A percentile compares a stretch with the other conserved stretches of the same genome.
These are phyloP conservation scores for Annona cherimola DNA, from an alignment of 164 flowering plant genomes.

Conservation along the genomic window DNA sequence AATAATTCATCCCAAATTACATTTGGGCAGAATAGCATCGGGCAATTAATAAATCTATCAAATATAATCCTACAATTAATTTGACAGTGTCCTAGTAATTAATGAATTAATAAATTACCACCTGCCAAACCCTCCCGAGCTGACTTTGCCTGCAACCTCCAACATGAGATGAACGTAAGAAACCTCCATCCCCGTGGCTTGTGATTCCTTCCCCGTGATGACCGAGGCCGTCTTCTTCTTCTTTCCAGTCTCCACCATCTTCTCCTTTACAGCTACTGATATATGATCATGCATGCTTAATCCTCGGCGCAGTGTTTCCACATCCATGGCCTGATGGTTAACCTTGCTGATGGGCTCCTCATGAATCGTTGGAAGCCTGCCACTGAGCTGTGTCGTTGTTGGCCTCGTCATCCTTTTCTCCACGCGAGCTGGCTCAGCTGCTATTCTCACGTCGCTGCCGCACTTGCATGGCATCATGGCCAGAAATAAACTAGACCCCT, in stretches of 20 bases:
- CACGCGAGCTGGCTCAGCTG: too few relatives aligned
- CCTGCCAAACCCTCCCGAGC: not conserved
- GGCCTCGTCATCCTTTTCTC: too few relatives aligned
- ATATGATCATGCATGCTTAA: too few relatives aligned
- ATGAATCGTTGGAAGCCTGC: conserved; percentile 38
- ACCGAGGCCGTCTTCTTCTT: not conserved
- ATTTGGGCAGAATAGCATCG: too few relatives aligned
- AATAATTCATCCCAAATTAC: too few relatives aligned
- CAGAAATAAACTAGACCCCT: not conserved
- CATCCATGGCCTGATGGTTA: too few relatives aligned
- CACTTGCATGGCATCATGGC: not conserved
- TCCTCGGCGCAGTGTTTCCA: too few relatives aligned
- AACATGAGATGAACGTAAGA: conserved; percentile 9
- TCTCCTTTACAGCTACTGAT: conserved; percentile 8
- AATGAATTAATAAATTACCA: not conserved
- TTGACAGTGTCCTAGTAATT: not conserved
- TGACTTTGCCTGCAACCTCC: not conserved
- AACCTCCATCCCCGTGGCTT: conserved; percentile 3
- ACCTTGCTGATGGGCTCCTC: conserved; percentile 26
- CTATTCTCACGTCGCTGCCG: not conserved
- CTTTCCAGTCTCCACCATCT: conserved; percentile 8
- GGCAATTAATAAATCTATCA: not conserved
- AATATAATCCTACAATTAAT: not conserved
- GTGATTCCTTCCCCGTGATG: conserved; percentile 12
- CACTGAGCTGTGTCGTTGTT: too few relatives aligned